phyloP scores from a whole-genome alignment of 139 green algal species.

The Monoraphidium neglectum region DNA sequence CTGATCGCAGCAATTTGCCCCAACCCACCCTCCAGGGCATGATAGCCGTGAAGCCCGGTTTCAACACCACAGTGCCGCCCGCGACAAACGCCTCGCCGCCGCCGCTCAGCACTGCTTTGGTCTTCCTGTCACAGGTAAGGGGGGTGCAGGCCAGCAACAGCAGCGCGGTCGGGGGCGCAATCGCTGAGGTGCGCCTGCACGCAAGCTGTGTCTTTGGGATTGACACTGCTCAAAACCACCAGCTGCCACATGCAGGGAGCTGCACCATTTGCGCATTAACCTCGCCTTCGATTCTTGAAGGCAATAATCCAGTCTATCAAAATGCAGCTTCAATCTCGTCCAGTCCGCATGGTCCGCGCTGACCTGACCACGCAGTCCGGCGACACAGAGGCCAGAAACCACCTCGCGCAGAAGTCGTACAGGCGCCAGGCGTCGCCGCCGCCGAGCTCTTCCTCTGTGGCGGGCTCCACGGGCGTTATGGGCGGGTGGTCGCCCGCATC shows the following conservation, averaged over 20 bases:
- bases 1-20: too few relatives aligned
- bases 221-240: too few relatives aligned
- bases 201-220: too few relatives aligned
- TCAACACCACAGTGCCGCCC: constrained; percentile 41
- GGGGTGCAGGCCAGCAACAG: too few relatives aligned
- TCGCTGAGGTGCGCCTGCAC: too few relatives aligned
- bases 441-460: constrained; percentile 70
- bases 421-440: constrained; percentile 85
- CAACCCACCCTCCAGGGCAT: constrained; percentile 78
- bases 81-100: constrained; percentile 72
- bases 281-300: too few relatives aligned
- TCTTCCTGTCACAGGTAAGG: constrained; percentile 58
- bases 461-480: constrained; percentile 83
- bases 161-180: too few relatives aligned
- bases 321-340: too few relatives aligned
- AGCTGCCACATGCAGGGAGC: too few relatives aligned
- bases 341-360: too few relatives aligned
- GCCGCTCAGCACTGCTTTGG: constrained; percentile 46
- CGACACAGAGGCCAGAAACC: constrained; percentile 83
- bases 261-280: too few relatives aligned
- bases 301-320: too few relatives aligned
- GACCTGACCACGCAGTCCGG: neutral
- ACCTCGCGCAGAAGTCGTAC: constrained; percentile 84
- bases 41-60: constrained; percentile 78
- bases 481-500: constrained; percentile 91